A percentile compares a stretch with the other conserved stretches of the same genome.
phyloP scores from a whole-genome alignment of 495 filamentous ascomycete genomes.

The Cercophora scortea region DNA sequence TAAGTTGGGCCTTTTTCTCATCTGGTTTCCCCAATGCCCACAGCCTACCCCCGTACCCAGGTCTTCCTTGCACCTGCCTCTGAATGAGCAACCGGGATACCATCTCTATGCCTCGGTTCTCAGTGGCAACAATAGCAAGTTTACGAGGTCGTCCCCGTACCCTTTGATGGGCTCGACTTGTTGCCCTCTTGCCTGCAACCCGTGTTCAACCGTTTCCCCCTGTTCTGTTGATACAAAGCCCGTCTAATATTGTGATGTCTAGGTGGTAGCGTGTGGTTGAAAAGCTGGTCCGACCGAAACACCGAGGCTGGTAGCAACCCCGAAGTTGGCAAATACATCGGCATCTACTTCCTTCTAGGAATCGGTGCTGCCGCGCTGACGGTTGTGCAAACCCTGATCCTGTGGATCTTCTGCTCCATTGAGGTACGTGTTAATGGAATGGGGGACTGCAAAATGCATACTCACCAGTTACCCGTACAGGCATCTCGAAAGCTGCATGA shows the following conservation, averaged over 20 bases:
- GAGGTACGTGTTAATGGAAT: slow-evolving; percentile 49
- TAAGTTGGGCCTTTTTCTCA: slow-evolving; percentile 22
- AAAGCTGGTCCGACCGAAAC: slow-evolving; percentile 82
- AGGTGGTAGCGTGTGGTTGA: slow-evolving; percentile 82
- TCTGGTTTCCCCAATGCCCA: too few species aligned
- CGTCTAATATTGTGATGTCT: not conserved
- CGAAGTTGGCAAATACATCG: slow-evolving; percentile 80
- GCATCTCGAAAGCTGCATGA: slow-evolving; percentile 95
- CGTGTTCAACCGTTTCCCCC: not conserved
- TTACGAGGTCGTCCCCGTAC: too few species aligned
- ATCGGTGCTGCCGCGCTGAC: slow-evolving; percentile 80
- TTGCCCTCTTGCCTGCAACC: too few species aligned
- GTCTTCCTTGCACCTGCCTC: too few species aligned
- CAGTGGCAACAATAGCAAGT: too few species aligned
- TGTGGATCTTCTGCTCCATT: slow-evolving; percentile 99
- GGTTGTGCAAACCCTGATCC: slow-evolving; percentile 84
- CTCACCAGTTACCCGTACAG: slow-evolving; percentile 28
- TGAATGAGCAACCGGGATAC: too few species aligned
- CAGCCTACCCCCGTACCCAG: too few species aligned
- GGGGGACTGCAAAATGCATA: not conserved
- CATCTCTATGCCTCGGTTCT: too few species aligned
- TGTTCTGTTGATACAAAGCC: not conserved
- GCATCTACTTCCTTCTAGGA: slow-evolving; percentile 90
- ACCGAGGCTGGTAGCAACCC: slow-evolving; percentile 57
- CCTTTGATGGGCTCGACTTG: too few species aligned